A percentile compares a stretch with the other conserved stretches of the same genome.
phyloP scores from a whole-genome alignment of 2,329 filamentous ascomycete species.

The Fusarium vanettenii region DNA sequence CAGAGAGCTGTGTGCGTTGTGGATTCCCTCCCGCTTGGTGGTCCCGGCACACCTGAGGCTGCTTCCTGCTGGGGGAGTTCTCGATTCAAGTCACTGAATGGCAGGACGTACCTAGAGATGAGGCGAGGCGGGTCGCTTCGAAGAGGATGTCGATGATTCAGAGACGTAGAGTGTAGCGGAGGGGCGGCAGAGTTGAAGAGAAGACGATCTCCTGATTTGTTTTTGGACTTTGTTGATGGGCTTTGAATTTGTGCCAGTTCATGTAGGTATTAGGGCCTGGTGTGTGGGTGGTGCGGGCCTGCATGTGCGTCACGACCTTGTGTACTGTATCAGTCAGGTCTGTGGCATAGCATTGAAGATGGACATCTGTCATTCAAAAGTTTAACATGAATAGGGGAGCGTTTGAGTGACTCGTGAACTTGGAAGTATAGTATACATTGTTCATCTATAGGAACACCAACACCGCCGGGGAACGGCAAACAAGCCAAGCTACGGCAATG shows the following conservation, averaged over 20 bases:
- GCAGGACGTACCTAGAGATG: constrained; percentile 22
- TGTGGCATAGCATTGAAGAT: constrained; percentile 31
- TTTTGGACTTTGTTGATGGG: not conserved
- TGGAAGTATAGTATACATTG: not conserved
- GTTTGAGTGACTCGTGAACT: not conserved
- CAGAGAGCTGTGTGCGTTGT: constrained; percentile 31
- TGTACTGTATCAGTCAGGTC: constrained; percentile 39
- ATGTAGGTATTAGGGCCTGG: constrained; percentile 44
- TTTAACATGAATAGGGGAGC: not conserved
- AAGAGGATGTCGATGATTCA: not conserved
- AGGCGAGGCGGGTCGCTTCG: constrained; percentile 11
- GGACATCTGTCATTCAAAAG: constrained; percentile 5
- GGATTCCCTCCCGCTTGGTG: constrained; percentile 30
- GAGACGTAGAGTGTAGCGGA: not conserved
- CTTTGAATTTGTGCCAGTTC: constrained; percentile 42
- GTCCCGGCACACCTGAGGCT: constrained; percentile 28
- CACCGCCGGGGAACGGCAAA: not conserved
- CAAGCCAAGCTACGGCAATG: not conserved
- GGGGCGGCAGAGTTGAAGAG: not conserved
- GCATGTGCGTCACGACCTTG: constrained; percentile 36
- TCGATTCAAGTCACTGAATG: constrained; percentile 14
- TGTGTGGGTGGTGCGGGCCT: constrained; percentile 44
- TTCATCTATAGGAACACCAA: not conserved
- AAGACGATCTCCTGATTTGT: not conserved
- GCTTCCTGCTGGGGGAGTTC: constrained; percentile 22